phyloP scores from a whole-genome alignment of 78 protist species.

The Dictyostelium discoideum region dicty_2.7 NC_007090.3:4443001-4443500 shows the following conservation, averaged over 20 bases:
- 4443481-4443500: not conserved
- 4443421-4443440: not conserved
- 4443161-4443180: not conserved
- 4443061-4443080: not conserved
- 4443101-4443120: not conserved
- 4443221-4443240: not conserved
- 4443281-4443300: not conserved
- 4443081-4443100: not conserved
- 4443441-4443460: not conserved
- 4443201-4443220: not conserved
- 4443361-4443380: not conserved
- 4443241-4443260: too few relatives aligned
- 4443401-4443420: slow-evolving; percentile 14
- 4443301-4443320: not conserved
- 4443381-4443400: not conserved
- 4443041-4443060: not conserved
- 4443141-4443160: not conserved
- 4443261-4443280: not conserved
- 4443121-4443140: not conserved
- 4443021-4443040: not conserved
- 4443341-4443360: not conserved
- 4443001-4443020: not conserved
- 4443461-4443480: not conserved
- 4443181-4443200: not conserved
- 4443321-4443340: not conserved